A percentile compares a stretch with the other conserved stretches of the same genome.
phyloP scores from a whole-genome alignment of 2,329 filamentous ascomycete species.

The Trichophyton simii region DNA sequence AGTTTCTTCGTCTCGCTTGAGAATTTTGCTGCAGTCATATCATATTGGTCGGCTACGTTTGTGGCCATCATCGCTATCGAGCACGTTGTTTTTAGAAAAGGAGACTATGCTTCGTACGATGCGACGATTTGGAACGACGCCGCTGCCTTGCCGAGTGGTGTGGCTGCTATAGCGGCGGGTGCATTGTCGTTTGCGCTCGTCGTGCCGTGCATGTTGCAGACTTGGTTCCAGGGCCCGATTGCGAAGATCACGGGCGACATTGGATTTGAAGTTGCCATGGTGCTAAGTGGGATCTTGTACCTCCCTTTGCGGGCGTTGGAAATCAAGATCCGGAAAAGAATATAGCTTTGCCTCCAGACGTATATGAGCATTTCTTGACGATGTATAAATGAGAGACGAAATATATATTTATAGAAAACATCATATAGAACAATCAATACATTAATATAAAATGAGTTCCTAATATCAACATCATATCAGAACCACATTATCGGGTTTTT shows the following conservation, averaged over 20 bases:
- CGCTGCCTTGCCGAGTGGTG: slow-evolving; percentile 47
- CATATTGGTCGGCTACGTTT: slow-evolving; percentile 50
- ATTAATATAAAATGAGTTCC: neutral
- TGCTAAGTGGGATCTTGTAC: slow-evolving; percentile 12
- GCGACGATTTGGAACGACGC: slow-evolving; percentile 51
- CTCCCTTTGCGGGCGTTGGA: slow-evolving; percentile 11
- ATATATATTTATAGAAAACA: too few species aligned
- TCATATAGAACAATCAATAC: too few species aligned
- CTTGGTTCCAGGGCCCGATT: slow-evolving; percentile 55
- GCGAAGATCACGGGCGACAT: slow-evolving; percentile 45
- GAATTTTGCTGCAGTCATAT: slow-evolving; percentile 16
- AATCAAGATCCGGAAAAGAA: slow-evolving; percentile 9
- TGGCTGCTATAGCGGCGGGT: slow-evolving; percentile 51
- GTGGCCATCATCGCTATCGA: slow-evolving; percentile 48
- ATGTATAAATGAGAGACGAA: neutral
- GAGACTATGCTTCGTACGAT: slow-evolving; percentile 38
- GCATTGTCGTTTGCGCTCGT: slow-evolving; percentile 50
- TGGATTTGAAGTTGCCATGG: slow-evolving; percentile 40
- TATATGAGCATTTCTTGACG: neutral
- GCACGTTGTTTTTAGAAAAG: slow-evolving; percentile 48
- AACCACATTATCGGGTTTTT: neutral
- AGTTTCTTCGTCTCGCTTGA: slow-evolving; percentile 43
- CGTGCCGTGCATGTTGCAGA: slow-evolving; percentile 51
- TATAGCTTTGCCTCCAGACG: neutral
- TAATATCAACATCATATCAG: neutral